Conservation (phyloP, 768 basidiomycete genomes). For the Suillus ampliporus region DNA sequence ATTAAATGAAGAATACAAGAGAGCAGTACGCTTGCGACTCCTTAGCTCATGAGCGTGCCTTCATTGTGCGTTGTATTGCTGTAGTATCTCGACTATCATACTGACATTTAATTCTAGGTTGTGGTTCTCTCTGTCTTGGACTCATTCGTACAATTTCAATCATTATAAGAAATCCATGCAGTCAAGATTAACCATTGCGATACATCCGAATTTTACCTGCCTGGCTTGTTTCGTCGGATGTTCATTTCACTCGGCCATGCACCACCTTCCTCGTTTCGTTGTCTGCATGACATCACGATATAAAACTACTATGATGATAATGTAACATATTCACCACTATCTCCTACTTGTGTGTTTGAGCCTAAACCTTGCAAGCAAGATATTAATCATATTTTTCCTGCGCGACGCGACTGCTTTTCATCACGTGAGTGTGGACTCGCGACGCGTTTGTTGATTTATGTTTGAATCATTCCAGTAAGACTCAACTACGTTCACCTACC, state of each 20-base stretch:
- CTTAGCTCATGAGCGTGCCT: background rate
- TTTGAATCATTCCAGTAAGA: constrained; percentile 18
- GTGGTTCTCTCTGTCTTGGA: background rate
- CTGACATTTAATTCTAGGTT: background rate
- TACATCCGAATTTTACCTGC: background rate
- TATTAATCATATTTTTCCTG: background rate
- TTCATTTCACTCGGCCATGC: background rate
- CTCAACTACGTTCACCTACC: background rate
- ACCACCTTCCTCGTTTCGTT: background rate
- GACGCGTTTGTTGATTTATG: constrained; percentile 26
- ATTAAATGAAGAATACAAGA: background rate
- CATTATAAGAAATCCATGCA: background rate
- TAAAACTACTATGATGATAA: background rate
- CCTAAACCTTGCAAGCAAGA: too few species aligned
- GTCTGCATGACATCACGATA: background rate
- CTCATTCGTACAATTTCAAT: background rate
- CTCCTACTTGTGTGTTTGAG: background rate
- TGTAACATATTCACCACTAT: background rate
- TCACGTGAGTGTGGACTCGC: constrained; percentile 26
- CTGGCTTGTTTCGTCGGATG: background rate
- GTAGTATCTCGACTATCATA: background rate
- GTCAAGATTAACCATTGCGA: constrained; percentile 15
- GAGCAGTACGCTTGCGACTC: background rate
- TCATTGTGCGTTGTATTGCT: background rate
- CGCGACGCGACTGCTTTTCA: constrained; percentile 25